Base-by-base conservation (phyloP, 176 grass and related monocot species). In the Chrysopogon serrulatus region DNA sequence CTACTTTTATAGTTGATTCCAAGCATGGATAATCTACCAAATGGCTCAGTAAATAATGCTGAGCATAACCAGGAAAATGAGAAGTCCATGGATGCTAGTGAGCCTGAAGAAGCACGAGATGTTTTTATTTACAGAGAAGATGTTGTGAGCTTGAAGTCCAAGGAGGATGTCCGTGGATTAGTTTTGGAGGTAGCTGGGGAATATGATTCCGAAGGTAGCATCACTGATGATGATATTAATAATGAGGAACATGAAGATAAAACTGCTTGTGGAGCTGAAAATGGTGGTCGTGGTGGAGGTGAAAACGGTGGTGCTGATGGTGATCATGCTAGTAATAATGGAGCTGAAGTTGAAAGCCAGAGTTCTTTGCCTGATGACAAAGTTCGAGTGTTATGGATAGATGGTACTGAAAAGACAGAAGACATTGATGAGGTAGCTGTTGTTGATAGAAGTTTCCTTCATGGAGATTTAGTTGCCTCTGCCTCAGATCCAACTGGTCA, bases 151-250 rank as follows among this genome's bases (percentile, higher is more conserved):
- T 85, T 89, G 76, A 94, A 92, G n/a, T 88, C 82, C 49, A 65
- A 83, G 48, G 73, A 69, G 32, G 65, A 85, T 84, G 24, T 36
- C 21, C 83, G 85, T 90, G 96, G 96, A 33, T 74, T 99, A 77
- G 96, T 96, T 84, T 62, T 93, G 26, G 93, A 95, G 74, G 91
- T 92, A 70, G 91, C 96, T 2, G 96, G 96, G 24, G 93, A 99
- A 10, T 96, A 89, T 48, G 96, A 96, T 85, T 96, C 96, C 5
- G 93, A 96, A 33, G 89, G 80, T 31, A 99, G 96, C 89, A 85
- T 90, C 65, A 87, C 87, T 49, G 90, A 94, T n/a, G 90, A 92
- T 83, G 87, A 76, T 53, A 86, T 71, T 75, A 90, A 98, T 30
- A 59, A 60, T 26, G 93, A 92, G 39, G 91, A 90, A 63, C 79